Percentiles rank a stretch among this genome's conserved stretches.
phyloP scores from a whole-genome alignment of 1,139 yeast genomes.

The Suhomyces wounanorum region DNA sequence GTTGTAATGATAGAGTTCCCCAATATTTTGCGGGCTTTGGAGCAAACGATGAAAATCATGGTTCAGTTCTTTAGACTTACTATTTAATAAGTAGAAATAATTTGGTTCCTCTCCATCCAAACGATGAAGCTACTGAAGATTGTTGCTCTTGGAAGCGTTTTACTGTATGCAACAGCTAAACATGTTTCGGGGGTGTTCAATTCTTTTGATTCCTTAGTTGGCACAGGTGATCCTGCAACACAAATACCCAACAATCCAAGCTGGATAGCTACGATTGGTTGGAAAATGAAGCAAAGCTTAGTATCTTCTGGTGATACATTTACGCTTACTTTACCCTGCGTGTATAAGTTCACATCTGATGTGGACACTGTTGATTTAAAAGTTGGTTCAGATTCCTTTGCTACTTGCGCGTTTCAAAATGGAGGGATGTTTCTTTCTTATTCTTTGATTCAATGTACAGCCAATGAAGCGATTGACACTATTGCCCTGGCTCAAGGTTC shows the following conservation, averaged over 20 bases:
- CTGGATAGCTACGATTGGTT: slow-evolving; percentile 29
- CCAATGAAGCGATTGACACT: slow-evolving; percentile 15
- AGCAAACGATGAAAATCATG: too few relatives aligned
- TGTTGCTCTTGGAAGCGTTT: slow-evolving; percentile 5
- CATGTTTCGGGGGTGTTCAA: slow-evolving; percentile 23
- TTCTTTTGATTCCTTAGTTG: slow-evolving; percentile 16
- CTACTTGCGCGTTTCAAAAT: slow-evolving; percentile 27
- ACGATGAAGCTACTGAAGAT: slow-evolving; percentile 3
- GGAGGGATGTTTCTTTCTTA: slow-evolving; percentile 28
- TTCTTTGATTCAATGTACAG: slow-evolving; percentile 30
- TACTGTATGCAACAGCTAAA: slow-evolving; percentile 6
- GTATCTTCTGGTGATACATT: slow-evolving; percentile 36
- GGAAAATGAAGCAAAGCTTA: slow-evolving; percentile 25
- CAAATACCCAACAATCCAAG: slow-evolving; percentile 18
- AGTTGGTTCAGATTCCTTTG: slow-evolving; percentile 23
- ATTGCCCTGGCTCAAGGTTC: slow-evolving; percentile 25
- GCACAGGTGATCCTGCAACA: neutral
- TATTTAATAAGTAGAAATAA: too few relatives aligned
- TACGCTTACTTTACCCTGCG: slow-evolving; percentile 33
- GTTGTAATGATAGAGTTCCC: too few relatives aligned
- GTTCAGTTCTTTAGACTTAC: too few relatives aligned
- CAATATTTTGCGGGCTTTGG: too few relatives aligned
- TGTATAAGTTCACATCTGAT: slow-evolving; percentile 29
- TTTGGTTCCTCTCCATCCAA: too few relatives aligned
- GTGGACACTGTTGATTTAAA: slow-evolving; percentile 18